Evolutionary conservation across 148 eudicot genomes (phyloP), one percentile per base, ranked within the genome.

Genomic region (Vaccinium vitisidaea): DNA sequence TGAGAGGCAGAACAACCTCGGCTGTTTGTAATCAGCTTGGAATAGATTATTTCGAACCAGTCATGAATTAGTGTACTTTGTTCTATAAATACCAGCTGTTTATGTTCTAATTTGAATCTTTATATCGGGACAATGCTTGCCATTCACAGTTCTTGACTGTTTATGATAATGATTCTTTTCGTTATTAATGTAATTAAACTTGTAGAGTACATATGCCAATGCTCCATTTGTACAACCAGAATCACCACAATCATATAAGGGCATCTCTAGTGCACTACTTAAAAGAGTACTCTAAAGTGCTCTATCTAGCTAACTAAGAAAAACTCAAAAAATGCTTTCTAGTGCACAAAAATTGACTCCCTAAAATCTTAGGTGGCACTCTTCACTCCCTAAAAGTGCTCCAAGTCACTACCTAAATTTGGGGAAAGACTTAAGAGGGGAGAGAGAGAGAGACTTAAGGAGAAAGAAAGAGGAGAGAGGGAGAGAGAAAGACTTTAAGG

Each of bases 281-380:
- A 32, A 32, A 32, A 32, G 36, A 32, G 36, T 32, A 32, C 36
- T 32, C 36, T 3, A 32, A 32, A 32, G 36, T 32, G 2, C 3
- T 32, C 36, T 32, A 32, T 32, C 2, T 32, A 32, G 2, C 2
- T 32, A 32, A 32, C 3, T 32, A 32, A 32, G 36, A 32, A 32
- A 32, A 32, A 79, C 89, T 94, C 98, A 80, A 92, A 30, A 30
- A 30, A 30, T 30, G 32, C 1, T 30, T 1, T 1, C 1, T 30
- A 30, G 32, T 30, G 32, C 32, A 30, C 32, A 30, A 30, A 30
- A 30, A 30, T 30, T 30, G 32, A 30, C 1, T 30, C 32, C 32
- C 32, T 30, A 30, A 30, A 32, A 32, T 32, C 36, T 1, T 32
- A 1, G 2, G 36, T 32, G 36, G 36, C 36, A 32, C 36, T 3